phyloP scores from a whole-genome alignment of 2,329 filamentous ascomycete species.

The Aspergillus flavus region DNA sequence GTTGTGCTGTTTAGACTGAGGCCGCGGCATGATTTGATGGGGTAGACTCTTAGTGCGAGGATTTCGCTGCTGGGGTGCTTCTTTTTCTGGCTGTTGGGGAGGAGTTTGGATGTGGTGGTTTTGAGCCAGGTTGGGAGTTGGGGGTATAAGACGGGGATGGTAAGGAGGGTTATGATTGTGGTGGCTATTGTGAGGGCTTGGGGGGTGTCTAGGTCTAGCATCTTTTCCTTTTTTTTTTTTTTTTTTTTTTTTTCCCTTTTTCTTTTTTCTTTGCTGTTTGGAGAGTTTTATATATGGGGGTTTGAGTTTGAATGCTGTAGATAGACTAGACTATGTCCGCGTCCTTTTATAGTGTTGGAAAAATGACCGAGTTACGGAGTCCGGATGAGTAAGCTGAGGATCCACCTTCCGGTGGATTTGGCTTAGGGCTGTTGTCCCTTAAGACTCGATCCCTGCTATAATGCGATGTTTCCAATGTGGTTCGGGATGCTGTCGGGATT shows the following conservation, averaged over 20 bases:
- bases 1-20: constrained; percentile 56
- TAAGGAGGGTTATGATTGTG: not conserved
- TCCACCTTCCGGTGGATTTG: not conserved
- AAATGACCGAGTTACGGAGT: not conserved
- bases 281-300: not conserved
- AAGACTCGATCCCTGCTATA: not conserved
- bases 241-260: not conserved
- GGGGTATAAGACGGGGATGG: constrained; percentile 19
- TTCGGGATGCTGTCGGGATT: not conserved
- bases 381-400: not conserved
- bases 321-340: too few species aligned
- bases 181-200: not conserved
- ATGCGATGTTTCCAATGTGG: not conserved
- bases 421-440: not conserved
- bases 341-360: not conserved
- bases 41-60: constrained; percentile 58
- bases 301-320: not conserved
- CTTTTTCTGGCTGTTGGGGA: constrained; percentile 4
- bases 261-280: not conserved
- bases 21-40: constrained; percentile 68
- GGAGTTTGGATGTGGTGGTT: constrained; percentile 9
- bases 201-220: not conserved
- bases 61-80: constrained; percentile 32
- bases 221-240: not conserved
- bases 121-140: constrained; percentile 18